Base-by-base conservation (phyloP, 2,329 filamentous ascomycete species). In the Cladosporium cucumerinum region DNA sequence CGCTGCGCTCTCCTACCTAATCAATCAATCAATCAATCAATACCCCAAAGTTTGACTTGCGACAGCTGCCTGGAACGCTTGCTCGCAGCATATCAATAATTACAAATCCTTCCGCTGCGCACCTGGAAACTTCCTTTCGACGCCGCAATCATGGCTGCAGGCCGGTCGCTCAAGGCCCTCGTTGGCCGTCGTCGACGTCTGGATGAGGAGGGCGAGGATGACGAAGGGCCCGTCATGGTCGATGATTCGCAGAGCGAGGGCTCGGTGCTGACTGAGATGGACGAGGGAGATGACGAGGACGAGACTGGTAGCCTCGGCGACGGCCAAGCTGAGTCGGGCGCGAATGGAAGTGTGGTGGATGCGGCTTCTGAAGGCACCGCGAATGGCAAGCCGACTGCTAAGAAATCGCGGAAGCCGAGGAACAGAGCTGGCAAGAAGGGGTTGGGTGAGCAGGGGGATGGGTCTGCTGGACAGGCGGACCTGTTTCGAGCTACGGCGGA, bases 171-270 rank as follows among this genome's bases (percentile, higher is more conserved):
- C 77, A 88, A 85, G 79, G 88, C 87, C 78, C 77, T 86, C 72
- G 85, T 89, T 77, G 86, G 87, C 75, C 86, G 86, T 71, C 86
- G 88, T 73, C 87, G 89, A 75, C 86, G 88, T 71, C 83, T 87
- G 69, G 87, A 88, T 77, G 88, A 91, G 72, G 88, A 91, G 75
- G 88, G 84, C 70, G 89, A 90, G 72, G 89, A 90, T 69, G 88
- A 90, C 59, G 77, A 80, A 68, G 74, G 72, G 46, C 71, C 84
- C 66, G 80, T 79, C 60, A 84, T 84, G 64, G 83, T 84, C 59
- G 85, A 87, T 69, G 86, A 88, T 73, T 88, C 86, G 48, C 78
- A 87, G 76, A 89, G 85, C 74, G 87, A 88, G 74, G 82, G 80
- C 43, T 88, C 86, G 14, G 77, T 81, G 25, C 79, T 82, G 67